phyloP scores from a whole-genome alignment of 2,329 filamentous ascomycete genomes.

The Sarocladium strictum region DNA sequence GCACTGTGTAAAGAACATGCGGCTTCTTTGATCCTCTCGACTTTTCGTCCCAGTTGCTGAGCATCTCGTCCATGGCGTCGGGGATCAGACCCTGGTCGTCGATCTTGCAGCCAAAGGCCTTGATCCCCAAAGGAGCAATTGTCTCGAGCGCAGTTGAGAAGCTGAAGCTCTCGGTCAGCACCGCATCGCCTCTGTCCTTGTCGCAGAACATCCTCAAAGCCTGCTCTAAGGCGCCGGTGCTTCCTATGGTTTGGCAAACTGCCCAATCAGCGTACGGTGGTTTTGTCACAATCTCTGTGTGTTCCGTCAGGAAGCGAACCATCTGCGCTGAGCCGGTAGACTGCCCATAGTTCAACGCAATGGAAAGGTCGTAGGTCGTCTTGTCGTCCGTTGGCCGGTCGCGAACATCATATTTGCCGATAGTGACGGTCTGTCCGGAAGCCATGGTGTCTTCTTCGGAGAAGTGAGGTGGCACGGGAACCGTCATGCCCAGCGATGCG shows the following conservation, averaged over 20 bases:
- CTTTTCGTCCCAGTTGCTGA: slow-evolving; percentile 42
- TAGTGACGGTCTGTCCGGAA: slow-evolving; percentile 53
- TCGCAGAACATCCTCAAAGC: slow-evolving; percentile 75
- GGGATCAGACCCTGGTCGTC: slow-evolving; percentile 50
- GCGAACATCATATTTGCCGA: slow-evolving; percentile 79
- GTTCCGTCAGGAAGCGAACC: slow-evolving; percentile 86
- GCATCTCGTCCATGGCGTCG: slow-evolving; percentile 43
- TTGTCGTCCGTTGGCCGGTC: slow-evolving; percentile 37
- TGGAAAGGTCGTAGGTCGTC: slow-evolving; percentile 63
- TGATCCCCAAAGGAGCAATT: slow-evolving; percentile 45
- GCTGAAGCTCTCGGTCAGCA: slow-evolving; percentile 86
- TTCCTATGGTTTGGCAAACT: slow-evolving; percentile 76
- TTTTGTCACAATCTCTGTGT: slow-evolving; percentile 83
- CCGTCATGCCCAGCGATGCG: slow-evolving; percentile 66
- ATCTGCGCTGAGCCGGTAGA: slow-evolving; percentile 80
- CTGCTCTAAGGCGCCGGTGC: slow-evolving; percentile 80
- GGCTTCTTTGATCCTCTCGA: slow-evolving; percentile 42
- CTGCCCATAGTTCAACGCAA: slow-evolving; percentile 91
- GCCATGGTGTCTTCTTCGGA: slow-evolving; percentile 60
- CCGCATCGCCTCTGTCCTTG: slow-evolving; percentile 61
- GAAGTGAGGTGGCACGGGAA: slow-evolving; percentile 65
- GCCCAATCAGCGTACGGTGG: slow-evolving; percentile 90
- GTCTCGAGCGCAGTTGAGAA: slow-evolving; percentile 69
- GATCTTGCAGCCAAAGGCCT: slow-evolving; percentile 43
- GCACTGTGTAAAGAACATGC: slow-evolving; percentile 53